phyloP scores from a whole-genome alignment of 2,329 filamentous ascomycete genomes.

The Chaetothyriales sp. region DNA sequence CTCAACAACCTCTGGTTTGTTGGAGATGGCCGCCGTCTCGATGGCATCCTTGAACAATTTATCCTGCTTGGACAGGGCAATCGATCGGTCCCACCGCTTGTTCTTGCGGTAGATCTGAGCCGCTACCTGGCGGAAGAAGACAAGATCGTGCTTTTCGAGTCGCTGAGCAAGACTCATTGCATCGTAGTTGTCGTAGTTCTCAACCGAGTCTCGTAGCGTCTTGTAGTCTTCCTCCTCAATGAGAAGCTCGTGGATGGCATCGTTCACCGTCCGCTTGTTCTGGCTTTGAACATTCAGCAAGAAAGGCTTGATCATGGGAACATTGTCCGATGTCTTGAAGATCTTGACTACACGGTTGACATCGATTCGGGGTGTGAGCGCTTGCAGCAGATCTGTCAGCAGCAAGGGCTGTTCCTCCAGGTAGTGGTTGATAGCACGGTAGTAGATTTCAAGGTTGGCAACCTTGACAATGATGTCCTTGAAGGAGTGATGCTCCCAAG shows the following conservation, averaged over 20 bases:
- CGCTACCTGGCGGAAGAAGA: constrained; percentile 98
- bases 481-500: constrained; percentile 99
- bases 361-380: constrained; percentile 81
- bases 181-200: constrained; percentile 99
- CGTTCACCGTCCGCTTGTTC: constrained; percentile 97
- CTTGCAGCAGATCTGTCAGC: constrained; percentile 87
- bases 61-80: constrained; percentile 93
- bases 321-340: constrained; percentile 96
- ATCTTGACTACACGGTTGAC: constrained; percentile 98
- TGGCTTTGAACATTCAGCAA: constrained; percentile 87
- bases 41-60: constrained; percentile 99
- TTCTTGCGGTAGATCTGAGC: constrained; percentile 99
- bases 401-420: constrained; percentile 92
- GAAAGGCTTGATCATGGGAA: constrained; percentile 97
- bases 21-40: constrained; percentile 85
- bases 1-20: constrained; percentile 83
- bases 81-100: constrained; percentile 99
- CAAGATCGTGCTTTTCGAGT: constrained; percentile 90
- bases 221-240: constrained; percentile 99
- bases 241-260: constrained; percentile 90
- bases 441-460: constrained; percentile 97
- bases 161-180: constrained; percentile 80
- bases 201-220: constrained; percentile 89
- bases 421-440: constrained; percentile 92
- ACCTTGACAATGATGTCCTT: constrained; percentile 98